phyloP scores from a whole-genome alignment of 805 yeast genomes.

The Suhomyces faveliae region DNA sequence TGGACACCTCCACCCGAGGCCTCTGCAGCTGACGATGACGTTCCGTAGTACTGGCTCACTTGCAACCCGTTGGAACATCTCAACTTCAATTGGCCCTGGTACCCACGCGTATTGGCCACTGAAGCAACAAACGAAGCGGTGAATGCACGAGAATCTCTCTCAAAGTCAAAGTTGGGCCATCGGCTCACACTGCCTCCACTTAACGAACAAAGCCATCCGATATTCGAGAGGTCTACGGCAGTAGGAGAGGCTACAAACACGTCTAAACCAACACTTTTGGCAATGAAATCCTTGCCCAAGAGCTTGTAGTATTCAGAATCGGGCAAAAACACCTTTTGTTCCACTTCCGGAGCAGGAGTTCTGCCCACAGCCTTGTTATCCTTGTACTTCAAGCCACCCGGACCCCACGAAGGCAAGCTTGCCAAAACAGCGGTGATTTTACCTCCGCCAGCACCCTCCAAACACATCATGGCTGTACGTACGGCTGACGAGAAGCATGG shows the following conservation, averaged over 20 bases:
- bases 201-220: slow-evolving; percentile 61
- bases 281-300: slow-evolving; percentile 55
- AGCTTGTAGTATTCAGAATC: slow-evolving; percentile 61
- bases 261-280: slow-evolving; percentile 69
- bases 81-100: slow-evolving; percentile 78
- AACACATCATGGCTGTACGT: slow-evolving; percentile 60
- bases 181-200: slow-evolving; percentile 71
- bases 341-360: slow-evolving; percentile 39
- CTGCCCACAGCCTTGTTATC: slow-evolving; percentile 40
- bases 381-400: slow-evolving; percentile 61
- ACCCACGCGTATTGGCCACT: slow-evolving; percentile 56
- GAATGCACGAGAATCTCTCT: slow-evolving; percentile 67
- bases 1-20: slow-evolving; percentile 25
- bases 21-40: slow-evolving; percentile 29
- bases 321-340: slow-evolving; percentile 55
- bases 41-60: slow-evolving; percentile 71
- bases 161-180: slow-evolving; percentile 66
- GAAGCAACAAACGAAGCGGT: slow-evolving; percentile 58
- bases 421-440: slow-evolving; percentile 70
- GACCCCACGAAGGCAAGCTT: slow-evolving; percentile 75
- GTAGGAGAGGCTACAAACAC: slow-evolving; percentile 65
- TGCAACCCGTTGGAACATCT: slow-evolving; percentile 88
- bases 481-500: slow-evolving; percentile 81
- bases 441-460: slow-evolving; percentile 75
- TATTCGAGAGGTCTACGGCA: slow-evolving; percentile 69